These are phyloP conservation scores for Boletus vermiculosoides DNA, from an alignment of 768 basidiomycete species.

Conservation along the genomic window DNA sequence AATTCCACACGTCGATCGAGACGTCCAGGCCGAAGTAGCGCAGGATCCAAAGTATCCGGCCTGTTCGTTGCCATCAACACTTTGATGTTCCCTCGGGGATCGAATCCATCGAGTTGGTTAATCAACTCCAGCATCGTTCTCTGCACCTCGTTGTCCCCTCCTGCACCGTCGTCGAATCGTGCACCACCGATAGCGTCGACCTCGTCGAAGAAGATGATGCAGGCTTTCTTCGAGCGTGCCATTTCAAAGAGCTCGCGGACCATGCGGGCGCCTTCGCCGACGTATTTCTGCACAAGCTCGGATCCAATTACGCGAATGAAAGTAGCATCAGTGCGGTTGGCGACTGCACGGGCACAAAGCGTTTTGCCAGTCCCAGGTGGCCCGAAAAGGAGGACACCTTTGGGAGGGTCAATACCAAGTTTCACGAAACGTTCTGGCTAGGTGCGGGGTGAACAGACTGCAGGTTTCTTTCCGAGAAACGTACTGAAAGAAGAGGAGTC, in stretches of 20 bases:
- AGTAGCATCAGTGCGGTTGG: conserved; percentile 97
- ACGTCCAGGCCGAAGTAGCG: conserved; percentile 91
- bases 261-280: conserved; percentile 98
- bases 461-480: conserved; percentile 27
- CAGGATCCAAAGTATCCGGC: conserved; percentile 97
- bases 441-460: conserved; percentile 17
- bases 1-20: conserved; percentile 98
- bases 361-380: conserved; percentile 99
- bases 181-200: conserved; percentile 98
- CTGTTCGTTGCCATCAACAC: conserved; percentile 99
- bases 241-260: conserved; percentile 98
- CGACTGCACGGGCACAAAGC: conserved; percentile 95
- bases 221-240: conserved; percentile 98
- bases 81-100: conserved; percentile 99
- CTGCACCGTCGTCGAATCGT: conserved; percentile 96
- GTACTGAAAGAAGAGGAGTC: conserved; percentile 87
- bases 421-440: conserved; percentile 99
- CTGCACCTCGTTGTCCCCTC: conserved; percentile 99
- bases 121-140: conserved; percentile 99
- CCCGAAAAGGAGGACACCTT: conserved; percentile 94
- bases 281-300: conserved; percentile 99
- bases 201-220: conserved; percentile 99
- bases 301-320: conserved; percentile 99
- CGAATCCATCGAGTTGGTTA: conserved; percentile 98
- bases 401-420: conserved; percentile 98